Evolutionary conservation across 371 early-diverging fungal species (phyloP).

Genomic region (Umbelopsis sp.): DNA sequence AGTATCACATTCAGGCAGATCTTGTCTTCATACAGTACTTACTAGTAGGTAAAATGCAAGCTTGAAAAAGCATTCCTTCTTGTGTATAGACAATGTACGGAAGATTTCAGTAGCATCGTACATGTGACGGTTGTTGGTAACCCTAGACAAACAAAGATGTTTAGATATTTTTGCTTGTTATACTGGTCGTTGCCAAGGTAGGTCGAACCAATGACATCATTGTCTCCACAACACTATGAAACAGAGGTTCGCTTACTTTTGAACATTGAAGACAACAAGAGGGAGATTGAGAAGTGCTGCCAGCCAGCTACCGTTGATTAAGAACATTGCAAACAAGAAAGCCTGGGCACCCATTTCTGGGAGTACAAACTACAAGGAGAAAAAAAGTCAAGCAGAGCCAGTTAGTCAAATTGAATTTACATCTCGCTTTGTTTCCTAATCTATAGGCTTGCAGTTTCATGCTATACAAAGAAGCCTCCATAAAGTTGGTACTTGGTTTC

Average conservation of each 20-base stretch:
- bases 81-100: conserved; percentile 85
- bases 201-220: neutral
- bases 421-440: no score
- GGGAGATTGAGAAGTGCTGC: conserved; percentile 86
- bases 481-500: no score
- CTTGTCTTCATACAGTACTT: conserved; percentile 26
- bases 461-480: no score
- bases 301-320: conserved; percentile 88
- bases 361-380: conserved; percentile 79
- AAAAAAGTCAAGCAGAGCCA: neutral
- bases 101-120: conserved; percentile 98
- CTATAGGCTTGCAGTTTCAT: no score
- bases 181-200: neutral
- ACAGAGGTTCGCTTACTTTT: conserved; percentile 65
- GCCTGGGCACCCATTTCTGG: conserved; percentile 90
- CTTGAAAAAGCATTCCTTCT: conserved; percentile 94
- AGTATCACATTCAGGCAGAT: neutral
- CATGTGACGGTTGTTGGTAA: conserved; percentile 82
- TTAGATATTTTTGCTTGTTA: neutral
- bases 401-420: neutral
- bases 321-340: conserved; percentile 79
- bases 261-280: conserved; percentile 80
- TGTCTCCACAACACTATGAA: neutral
- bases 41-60: conserved; percentile 90
- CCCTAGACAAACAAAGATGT: conserved; percentile 47